A percentile compares a stretch with the other conserved stretches of the same genome.
phyloP scores from a whole-genome alignment of 2,329 filamentous ascomycete species.

The Phoma sp. region DNA sequence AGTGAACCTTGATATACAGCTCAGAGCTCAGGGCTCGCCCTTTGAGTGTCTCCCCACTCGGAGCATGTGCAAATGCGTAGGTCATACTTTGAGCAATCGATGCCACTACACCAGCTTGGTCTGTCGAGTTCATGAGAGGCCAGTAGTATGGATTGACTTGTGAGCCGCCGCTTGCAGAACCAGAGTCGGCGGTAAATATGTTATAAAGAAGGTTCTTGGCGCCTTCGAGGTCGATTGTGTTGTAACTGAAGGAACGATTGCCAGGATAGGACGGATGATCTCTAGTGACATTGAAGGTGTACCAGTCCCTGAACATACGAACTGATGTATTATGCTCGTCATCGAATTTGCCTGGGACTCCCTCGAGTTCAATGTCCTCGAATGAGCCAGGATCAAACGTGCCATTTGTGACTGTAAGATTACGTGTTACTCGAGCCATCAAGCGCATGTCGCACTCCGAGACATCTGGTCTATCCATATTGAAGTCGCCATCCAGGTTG shows the following conservation, averaged over 20 bases:
- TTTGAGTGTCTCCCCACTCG: neutral
- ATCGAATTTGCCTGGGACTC: neutral
- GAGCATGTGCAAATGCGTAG: conserved; percentile 2
- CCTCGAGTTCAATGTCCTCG: neutral
- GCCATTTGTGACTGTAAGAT: neutral
- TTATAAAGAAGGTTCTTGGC: neutral
- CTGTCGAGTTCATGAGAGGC: neutral
- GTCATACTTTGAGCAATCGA: conserved; percentile 2
- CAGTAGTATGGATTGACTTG: neutral
- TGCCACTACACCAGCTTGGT: neutral
- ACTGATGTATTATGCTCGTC: neutral
- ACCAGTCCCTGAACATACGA: neutral
- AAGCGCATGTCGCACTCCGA: conserved; percentile 2
- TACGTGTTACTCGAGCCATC: neutral
- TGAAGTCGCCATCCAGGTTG: neutral
- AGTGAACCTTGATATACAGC: conserved; percentile 3
- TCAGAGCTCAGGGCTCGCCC: neutral
- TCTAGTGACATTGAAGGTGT: conserved; percentile 1
- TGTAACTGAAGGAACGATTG: neutral
- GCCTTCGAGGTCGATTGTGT: neutral
- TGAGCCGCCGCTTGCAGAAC: too few relatives aligned
- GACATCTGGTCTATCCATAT: neutral
- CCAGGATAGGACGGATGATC: conserved; percentile 1
- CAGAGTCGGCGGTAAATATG: neutral
- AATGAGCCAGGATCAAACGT: neutral